Evolutionary conservation across 2,329 filamentous ascomycete genomes (phyloP), one percentile per base, ranked within the genome.

Genomic region (Hymenotorrendiella dingleyae): DNA sequence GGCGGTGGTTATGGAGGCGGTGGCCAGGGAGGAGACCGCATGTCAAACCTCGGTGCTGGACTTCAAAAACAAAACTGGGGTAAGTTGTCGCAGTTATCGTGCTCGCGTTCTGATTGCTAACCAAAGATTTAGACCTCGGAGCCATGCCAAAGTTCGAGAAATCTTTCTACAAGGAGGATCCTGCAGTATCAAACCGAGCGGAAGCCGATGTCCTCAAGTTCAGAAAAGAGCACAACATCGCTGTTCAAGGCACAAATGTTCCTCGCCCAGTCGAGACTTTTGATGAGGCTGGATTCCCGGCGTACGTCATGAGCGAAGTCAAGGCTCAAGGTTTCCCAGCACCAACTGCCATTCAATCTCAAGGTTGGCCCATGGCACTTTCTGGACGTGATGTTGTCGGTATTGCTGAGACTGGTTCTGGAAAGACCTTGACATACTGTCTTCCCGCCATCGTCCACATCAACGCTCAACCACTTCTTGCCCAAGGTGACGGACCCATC

Each of bases 371-470:
- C 50, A 97, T 97, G 93, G 90, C 93, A 62, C 82, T 98, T 39
- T 94, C 91, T 56, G 93, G 93, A 71, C 91, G 93, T 58, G 93
- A 98, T 65, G 91, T 97, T 48, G 91, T 97, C 60, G 93, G 93
- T 81, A 95, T 98, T 71, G 93, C 93, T 60, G 93, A 98, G 76
- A 98, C 93, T 46, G 93, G 93, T 66, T 98, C 93, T 53, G 93
- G 93, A 76, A 98, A 98, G 83, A 98, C 93, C 4, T 77, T 98
- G 54, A 96, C 90, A 40, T 98, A 98, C 74, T 97, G 91, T 70
- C 80, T 98, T 56, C 93, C 93, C 46, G 87, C 93, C 43, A 98
- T 98, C 56, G 93, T 98, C 49, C 93, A 98, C 77, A 98, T 98
- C 76, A 97, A 98, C 70, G 93, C 93, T 36, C 93, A 98, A 69